A percentile compares a stretch with the other conserved stretches of the same genome.
Evolutionary conservation across 2,329 filamentous ascomycete genomes (phyloP).

Genomic region (Thelonectria rubi): DNA sequence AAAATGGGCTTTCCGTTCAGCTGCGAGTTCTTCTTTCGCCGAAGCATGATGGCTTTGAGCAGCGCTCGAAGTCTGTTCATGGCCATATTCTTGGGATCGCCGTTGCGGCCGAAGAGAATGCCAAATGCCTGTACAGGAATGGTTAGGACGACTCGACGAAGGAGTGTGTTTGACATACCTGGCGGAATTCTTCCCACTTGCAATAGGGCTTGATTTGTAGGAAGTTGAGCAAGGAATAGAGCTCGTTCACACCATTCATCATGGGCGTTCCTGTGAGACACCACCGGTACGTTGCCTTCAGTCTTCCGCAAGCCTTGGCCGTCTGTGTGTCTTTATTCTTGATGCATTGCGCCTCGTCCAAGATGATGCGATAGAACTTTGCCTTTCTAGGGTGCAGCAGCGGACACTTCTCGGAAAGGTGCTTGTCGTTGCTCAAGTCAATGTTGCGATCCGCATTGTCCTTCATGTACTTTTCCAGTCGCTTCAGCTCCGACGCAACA

Average conservation of each 20-base stretch:
- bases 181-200: conserved; percentile 68
- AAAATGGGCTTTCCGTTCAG: conserved; percentile 86
- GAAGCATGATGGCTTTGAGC: conserved; percentile 81
- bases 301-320: conserved; percentile 71
- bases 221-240: conserved; percentile 81
- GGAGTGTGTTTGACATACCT: conserved; percentile 49
- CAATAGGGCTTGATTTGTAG: conserved; percentile 80
- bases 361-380: conserved; percentile 80
- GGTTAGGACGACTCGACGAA: background rate
- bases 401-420: conserved; percentile 54
- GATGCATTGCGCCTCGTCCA: conserved; percentile 87
- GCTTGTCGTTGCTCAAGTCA: conserved; percentile 49
- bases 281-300: conserved; percentile 80
- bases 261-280: conserved; percentile 85
- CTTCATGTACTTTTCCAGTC: conserved; percentile 62
- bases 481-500: conserved; percentile 70
- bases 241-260: conserved; percentile 84
- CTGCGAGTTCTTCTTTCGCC: conserved; percentile 80
- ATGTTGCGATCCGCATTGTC: conserved; percentile 54
- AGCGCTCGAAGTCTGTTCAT: conserved; percentile 79
- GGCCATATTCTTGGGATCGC: conserved; percentile 66
- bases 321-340: conserved; percentile 79
- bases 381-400: conserved; percentile 68
- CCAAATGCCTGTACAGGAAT: conserved; percentile 51
- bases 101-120: conserved; percentile 47